Evolutionary conservation across 2,329 filamentous ascomycete genomes (phyloP).

Genomic region (Phaeomoniella chlamydospora): DNA sequence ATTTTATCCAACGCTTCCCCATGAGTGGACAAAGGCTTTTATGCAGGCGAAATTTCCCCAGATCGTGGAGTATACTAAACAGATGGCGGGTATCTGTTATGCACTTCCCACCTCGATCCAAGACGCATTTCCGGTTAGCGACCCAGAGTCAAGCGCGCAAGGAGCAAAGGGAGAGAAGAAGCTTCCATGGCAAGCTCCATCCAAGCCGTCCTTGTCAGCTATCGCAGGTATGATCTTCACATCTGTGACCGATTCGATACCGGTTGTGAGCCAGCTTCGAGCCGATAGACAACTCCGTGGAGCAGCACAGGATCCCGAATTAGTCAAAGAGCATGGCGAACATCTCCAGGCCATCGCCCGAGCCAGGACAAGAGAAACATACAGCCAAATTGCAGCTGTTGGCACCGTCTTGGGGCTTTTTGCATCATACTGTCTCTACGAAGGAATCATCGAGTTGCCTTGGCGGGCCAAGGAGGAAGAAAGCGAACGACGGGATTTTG

Average conservation of each 20-base stretch:
- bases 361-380: neutral
- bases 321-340: neutral
- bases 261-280: slow-evolving; percentile 1
- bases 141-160: neutral
- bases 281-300: neutral
- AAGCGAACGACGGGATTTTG: slow-evolving; percentile 7
- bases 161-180: slow-evolving; percentile 4
- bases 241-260: slow-evolving; percentile 1
- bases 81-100: slow-evolving; percentile 21
- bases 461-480: slow-evolving; percentile 3
- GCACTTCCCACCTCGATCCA: slow-evolving; percentile 16
- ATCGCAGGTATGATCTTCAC: neutral
- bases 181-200: slow-evolving; percentile 9
- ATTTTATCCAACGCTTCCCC: slow-evolving; percentile 45
- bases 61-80: slow-evolving; percentile 29
- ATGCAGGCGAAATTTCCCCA: slow-evolving; percentile 35
- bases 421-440: slow-evolving; percentile 16
- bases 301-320: neutral
- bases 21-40: slow-evolving; percentile 46
- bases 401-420: slow-evolving; percentile 10
- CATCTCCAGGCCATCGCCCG: neutral
- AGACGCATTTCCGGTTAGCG: slow-evolving; percentile 9
- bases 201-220: neutral
- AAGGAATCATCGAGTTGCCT: slow-evolving; percentile 15
- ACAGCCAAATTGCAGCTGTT: slow-evolving; percentile 2